Evolutionary conservation across 768 basidiomycete species (phyloP).

Genomic region (Lentinus tigrinus): DNA sequence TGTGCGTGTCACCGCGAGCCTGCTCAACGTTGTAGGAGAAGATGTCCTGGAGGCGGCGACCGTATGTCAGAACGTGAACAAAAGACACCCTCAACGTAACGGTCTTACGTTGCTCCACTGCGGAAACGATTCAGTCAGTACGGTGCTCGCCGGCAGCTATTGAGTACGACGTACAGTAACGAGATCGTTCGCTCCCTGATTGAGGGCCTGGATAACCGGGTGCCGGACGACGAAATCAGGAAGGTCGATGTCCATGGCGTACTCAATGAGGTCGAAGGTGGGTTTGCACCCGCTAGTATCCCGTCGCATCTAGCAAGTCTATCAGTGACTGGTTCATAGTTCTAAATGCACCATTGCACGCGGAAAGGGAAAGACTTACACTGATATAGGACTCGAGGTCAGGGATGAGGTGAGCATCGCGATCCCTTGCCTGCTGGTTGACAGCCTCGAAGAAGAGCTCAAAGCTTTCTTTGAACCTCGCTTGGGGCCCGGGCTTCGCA

Average conservation of each 20-base stretch:
- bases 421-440: constrained; percentile 66
- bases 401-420: constrained; percentile 55
- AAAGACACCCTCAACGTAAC: not conserved
- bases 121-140: constrained; percentile 5
- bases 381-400: constrained; percentile 77
- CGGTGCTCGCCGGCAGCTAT: not conserved
- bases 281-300: constrained; percentile 81
- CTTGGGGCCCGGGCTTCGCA: constrained; percentile 61
- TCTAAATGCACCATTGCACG: no score
- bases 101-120: constrained; percentile 20
- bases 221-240: constrained; percentile 79
- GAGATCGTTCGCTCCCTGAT: constrained; percentile 73
- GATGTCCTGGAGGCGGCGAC: constrained; percentile 53
- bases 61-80: not conserved
- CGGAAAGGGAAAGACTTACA: no score
- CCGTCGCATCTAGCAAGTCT: constrained; percentile 45
- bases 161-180: constrained; percentile 37
- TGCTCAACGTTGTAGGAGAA: constrained; percentile 85
- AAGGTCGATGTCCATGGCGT: constrained; percentile 69
- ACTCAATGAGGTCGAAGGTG: constrained; percentile 77
- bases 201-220: constrained; percentile 59
- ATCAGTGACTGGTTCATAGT: not conserved
- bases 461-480: constrained; percentile 73
- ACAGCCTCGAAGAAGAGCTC: constrained; percentile 78
- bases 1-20: constrained; percentile 77